These are phyloP conservation scores for Alternaria consortialis DNA, from an alignment of 2,329 filamentous ascomycete genomes.

Conservation along the genomic window DNA sequence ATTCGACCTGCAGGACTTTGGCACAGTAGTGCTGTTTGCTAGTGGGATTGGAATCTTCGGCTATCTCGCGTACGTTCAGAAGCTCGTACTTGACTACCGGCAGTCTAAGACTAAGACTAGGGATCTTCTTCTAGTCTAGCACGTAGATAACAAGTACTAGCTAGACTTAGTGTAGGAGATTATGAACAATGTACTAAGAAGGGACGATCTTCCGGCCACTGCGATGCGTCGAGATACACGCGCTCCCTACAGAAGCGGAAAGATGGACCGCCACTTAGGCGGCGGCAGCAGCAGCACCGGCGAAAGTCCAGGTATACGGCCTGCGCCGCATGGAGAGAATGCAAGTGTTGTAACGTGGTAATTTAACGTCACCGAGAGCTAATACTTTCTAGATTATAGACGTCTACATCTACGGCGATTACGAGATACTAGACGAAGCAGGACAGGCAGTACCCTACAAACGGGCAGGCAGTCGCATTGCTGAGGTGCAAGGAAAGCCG, in stretches of 20 bases:
- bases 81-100: constrained; percentile 17
- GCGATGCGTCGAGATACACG: neutral
- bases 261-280: constrained; percentile 5
- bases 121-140: constrained; percentile 26
- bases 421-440: constrained; percentile 14
- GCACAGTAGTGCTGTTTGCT: constrained; percentile 25
- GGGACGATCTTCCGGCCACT: constrained; percentile 8
- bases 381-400: constrained; percentile 22
- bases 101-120: constrained; percentile 20
- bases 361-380: neutral
- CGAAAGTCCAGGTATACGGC: constrained; percentile 11
- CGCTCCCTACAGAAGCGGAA: neutral
- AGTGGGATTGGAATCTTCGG: constrained; percentile 26
- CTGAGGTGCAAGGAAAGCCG: constrained; percentile 16
- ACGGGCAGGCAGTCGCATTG: constrained; percentile 9
- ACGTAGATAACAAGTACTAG: constrained; percentile 16
- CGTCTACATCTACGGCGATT: constrained; percentile 23
- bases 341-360: constrained; percentile 5
- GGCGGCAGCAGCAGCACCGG: neutral
- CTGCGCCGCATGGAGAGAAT: constrained; percentile 18
- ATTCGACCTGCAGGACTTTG: constrained; percentile 22
- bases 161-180: constrained; percentile 14
- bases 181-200: constrained; percentile 17
- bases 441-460: constrained; percentile 12
- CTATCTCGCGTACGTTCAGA: constrained; percentile 22